These are phyloP conservation scores for Tylopilus vinaceipallidus DNA, from an alignment of 768 basidiomycete genomes.

Conservation along the genomic window DNA sequence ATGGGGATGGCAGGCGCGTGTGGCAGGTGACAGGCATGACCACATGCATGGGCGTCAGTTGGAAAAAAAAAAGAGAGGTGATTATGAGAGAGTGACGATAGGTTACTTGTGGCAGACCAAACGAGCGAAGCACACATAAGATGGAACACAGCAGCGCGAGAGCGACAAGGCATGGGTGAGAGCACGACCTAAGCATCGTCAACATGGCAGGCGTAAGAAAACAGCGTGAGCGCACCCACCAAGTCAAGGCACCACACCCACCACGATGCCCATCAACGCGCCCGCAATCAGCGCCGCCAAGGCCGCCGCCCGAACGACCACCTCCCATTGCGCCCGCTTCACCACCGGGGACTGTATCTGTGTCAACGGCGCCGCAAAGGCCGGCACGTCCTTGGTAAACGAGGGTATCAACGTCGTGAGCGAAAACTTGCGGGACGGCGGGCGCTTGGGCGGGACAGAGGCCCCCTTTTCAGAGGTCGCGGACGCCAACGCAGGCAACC, in stretches of 20 bases:
- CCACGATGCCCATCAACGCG: slow-evolving; percentile 32
- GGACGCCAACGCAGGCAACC: neutral
- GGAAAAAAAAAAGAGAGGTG: too few species aligned
- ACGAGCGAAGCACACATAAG: too few species aligned
- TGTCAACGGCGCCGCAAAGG: slow-evolving; percentile 70
- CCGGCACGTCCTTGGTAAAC: slow-evolving; percentile 50
- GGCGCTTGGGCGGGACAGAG: neutral
- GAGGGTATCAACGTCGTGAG: slow-evolving; percentile 25
- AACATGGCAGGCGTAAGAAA: too few species aligned
- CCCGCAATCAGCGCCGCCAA: slow-evolving; percentile 43
- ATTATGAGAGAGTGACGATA: too few species aligned
- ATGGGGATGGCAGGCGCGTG: too few species aligned
- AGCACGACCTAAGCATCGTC: too few species aligned
- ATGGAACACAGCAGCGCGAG: too few species aligned
- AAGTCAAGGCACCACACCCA: slow-evolving; percentile 12
- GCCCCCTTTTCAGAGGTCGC: neutral
- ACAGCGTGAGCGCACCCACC: too few species aligned
- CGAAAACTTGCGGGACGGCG: neutral
- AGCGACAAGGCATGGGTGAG: too few species aligned
- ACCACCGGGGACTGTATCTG: slow-evolving; percentile 67
- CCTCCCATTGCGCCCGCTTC: slow-evolving; percentile 82
- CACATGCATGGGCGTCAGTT: too few species aligned
- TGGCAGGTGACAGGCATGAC: too few species aligned
- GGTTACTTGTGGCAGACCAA: too few species aligned
- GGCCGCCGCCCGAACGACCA: slow-evolving; percentile 59